Percentiles rank a stretch among this genome's conserved stretches.
These are phyloP conservation scores for Plasmodium vivax DNA, from an alignment of 169 alveolate genomes.

Conservation along the genomic window DNA sequence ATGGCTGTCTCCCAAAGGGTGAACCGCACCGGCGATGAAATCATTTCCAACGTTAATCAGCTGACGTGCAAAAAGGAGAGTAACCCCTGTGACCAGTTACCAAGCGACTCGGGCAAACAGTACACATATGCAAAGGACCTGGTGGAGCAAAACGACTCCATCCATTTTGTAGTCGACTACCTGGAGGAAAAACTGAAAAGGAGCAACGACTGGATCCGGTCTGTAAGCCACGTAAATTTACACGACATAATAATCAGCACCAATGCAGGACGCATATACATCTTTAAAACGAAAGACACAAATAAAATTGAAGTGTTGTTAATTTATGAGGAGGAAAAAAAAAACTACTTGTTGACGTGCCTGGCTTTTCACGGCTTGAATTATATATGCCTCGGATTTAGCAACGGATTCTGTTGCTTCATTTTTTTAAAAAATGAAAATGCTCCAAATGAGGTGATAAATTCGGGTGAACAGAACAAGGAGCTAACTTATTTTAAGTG, in stretches of 20 bases:
- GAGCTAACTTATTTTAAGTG: constrained; percentile 32
- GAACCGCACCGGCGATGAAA: not conserved
- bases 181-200: constrained; percentile 19
- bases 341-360: constrained; percentile 49
- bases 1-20: not conserved
- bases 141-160: not conserved
- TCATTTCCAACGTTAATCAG: not conserved
- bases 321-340: constrained; percentile 36
- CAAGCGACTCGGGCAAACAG: not conserved
- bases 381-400: constrained; percentile 57
- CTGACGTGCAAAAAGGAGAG: not conserved
- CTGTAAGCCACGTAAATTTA: constrained; percentile 37
- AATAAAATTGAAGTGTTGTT: not conserved
- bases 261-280: constrained; percentile 51
- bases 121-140: not conserved
- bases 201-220: constrained; percentile 68
- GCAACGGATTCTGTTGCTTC: constrained; percentile 63
- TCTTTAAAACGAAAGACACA: constrained; percentile 20
- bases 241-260: constrained; percentile 27
- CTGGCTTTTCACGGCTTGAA: constrained; percentile 31
- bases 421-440: constrained; percentile 16
- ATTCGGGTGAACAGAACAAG: not conserved
- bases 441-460: not conserved
- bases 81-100: not conserved
- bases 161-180: constrained; percentile 1